Conservation (phyloP, 306 rosid genomes). For the Prunus davidiana region DNA sequence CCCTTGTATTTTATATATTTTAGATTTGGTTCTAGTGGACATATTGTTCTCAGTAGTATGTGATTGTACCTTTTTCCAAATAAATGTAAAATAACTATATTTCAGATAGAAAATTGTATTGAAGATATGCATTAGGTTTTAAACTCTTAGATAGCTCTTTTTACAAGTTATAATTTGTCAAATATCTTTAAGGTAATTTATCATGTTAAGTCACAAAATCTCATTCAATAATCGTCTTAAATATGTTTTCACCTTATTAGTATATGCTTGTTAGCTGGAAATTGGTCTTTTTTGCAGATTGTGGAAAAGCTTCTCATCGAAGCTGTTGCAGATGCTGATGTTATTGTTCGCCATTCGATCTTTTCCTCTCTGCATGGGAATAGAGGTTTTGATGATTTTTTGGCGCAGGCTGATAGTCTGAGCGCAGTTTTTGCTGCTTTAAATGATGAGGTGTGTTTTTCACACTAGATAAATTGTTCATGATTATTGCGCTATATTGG, state of each 20-base stretch:
- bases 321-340: conserved; percentile 98
- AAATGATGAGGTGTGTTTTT: conserved; percentile 75
- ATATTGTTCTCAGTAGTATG: background rate
- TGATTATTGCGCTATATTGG: background rate
- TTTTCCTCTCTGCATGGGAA: conserved; percentile 83
- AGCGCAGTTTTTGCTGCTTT: conserved; percentile 94
- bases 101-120: background rate
- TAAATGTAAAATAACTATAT: background rate
- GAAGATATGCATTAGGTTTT: background rate
- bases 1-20: background rate
- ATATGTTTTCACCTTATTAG: background rate
- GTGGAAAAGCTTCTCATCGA: conserved; percentile 95
- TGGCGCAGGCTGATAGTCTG: conserved; percentile 92
- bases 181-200: background rate
- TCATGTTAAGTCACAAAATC: background rate
- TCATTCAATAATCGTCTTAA: background rate
- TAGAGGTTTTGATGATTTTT: conserved; percentile 90
- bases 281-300: conserved; percentile 57
- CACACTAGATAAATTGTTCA: background rate
- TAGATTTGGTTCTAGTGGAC: background rate
- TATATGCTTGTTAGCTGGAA: conserved; percentile 29
- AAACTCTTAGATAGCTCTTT: background rate
- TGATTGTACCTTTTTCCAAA: background rate
- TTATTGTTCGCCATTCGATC: conserved; percentile 88
- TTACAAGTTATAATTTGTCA: background rate